phyloP scores from a whole-genome alignment of 257 asterid genomes.

The Solanum lycopersicoides region DNA sequence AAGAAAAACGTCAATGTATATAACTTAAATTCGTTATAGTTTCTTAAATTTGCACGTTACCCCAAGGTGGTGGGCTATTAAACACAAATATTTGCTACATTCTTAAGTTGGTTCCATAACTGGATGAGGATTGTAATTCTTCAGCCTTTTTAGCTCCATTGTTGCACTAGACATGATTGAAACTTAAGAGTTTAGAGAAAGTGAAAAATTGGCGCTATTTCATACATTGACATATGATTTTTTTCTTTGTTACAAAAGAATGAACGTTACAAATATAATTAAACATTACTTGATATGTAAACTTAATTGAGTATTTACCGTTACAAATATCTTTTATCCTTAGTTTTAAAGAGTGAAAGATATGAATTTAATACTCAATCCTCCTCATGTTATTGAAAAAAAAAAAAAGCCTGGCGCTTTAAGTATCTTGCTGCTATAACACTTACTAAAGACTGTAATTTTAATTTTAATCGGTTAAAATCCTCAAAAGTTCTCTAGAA shows the following conservation, averaged over 20 bases:
- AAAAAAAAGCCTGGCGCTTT: neutral
- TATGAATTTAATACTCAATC: neutral
- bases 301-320: neutral
- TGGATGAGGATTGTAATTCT: constrained; percentile 36
- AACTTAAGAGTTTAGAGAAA: neutral
- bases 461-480: neutral
- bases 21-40: neutral
- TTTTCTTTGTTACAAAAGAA: neutral
- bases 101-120: constrained; percentile 55
- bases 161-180: constrained; percentile 12
- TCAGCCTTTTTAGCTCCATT: neutral
- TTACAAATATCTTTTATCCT: neutral
- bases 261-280: neutral
- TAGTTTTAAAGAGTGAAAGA: neutral
- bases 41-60: constrained; percentile 14
- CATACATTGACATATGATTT: neutral
- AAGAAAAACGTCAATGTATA: neutral
- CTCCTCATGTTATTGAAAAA: neutral
- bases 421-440: neutral
- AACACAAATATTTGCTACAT: constrained; percentile 58
- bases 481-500: neutral
- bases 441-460: neutral
- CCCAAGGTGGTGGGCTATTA: constrained; percentile 71
- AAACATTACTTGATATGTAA: neutral
- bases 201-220: constrained; percentile 1